Base-by-base conservation (phyloP, 306 rosid species). In the Hippophae rhamnoides region DNA sequence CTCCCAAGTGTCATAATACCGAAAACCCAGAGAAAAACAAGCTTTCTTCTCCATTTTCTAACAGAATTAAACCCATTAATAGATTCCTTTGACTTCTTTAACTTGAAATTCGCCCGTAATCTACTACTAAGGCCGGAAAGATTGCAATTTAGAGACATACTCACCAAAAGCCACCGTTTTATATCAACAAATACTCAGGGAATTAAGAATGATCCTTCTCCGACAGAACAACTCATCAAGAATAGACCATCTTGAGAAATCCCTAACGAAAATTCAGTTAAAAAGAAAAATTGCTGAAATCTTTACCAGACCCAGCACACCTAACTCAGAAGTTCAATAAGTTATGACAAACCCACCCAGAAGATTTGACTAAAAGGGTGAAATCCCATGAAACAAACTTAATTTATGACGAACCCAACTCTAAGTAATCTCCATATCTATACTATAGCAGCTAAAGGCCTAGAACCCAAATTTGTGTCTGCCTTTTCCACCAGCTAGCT, bases 71-170 rank as follows among this genome's bases (percentile, higher is more conserved):
- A 74, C 49, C 76, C 81, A 70, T 69, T 58, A 52, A 66, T 13
- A 73, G 80, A 66, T 63, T 79, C 92, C 74, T 74, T 85, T 62
- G 68, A 78, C 79, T 66, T 85, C 74, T 78, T 79, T 66, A 76
- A 54, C 82, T 78, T 83, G 53, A 74, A 69, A 57, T 53, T 72
- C 70, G 64, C 72, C 5, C 78, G 66, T 47, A 82, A 44, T 71
- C 82, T 80, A 9, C 89, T 90, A 78, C 79, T 84, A 49, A 77
- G 74, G 54, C 82, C 75, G 62, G 84, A 73, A 47, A 77, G 52
- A 70, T 78, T 74, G 71, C 84, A 70, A 83, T 81, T 85, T 58
- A 79, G 79, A 66, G 93, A 83, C 97, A 90, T 87, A 58, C 43
- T 79, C 13, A 59, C 63, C 68, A 72, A 72, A 74, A 47, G 69